Base-by-base conservation (phyloP, 768 basidiomycete genomes). In the Scleroderma bovista region DNA sequence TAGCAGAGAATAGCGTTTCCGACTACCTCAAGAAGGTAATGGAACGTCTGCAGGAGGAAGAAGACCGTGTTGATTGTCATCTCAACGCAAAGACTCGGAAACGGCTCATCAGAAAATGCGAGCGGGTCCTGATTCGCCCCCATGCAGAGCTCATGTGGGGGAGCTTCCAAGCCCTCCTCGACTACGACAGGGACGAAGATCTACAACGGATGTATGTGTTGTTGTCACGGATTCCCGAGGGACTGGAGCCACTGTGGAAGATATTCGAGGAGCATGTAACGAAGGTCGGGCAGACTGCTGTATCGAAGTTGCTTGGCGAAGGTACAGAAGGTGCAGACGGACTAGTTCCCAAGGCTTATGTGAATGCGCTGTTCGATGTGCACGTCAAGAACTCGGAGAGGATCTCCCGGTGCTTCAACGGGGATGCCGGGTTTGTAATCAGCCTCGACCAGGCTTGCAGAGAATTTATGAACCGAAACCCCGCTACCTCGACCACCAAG, bases 21-120 rank as follows among this genome's bases (percentile, higher is more conserved):
- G 95, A 97, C 63, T 99, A 97, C 68, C 74, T 99, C 65, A 93
- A 84, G 72, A 93, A 90, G 69, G 94, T 91, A 1, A 94, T 96
- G 63, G 88, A 89, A 60, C 81, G 95, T 41, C 71, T 99, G 51
- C 80, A 81, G 50, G 94, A 99, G 68, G 95, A 99, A 61, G 92
- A 95, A 67, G 90, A 94, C 62, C 82, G 95, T 19, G 92, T 97
- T 20, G 94, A 96, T 63, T 79, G 91, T 46, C 96, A 96, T 68
- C 76, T 99, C 40, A 87, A 95, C 69, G 85, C 86, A 7, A 83
- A 83, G 51, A 96, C 95, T n/a, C 80, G 89, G 61, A 93, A 91
- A 65, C 75, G 81, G 26, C 76, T 89, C 53, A 77, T 88, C 65
- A 77, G 69, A 62, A 86, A 82, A 70, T 97, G 94, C 74, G 95